Evolutionary conservation across 192 early-diverging fungal species (phyloP).

Genomic region (Coemansia sp.): DNA sequence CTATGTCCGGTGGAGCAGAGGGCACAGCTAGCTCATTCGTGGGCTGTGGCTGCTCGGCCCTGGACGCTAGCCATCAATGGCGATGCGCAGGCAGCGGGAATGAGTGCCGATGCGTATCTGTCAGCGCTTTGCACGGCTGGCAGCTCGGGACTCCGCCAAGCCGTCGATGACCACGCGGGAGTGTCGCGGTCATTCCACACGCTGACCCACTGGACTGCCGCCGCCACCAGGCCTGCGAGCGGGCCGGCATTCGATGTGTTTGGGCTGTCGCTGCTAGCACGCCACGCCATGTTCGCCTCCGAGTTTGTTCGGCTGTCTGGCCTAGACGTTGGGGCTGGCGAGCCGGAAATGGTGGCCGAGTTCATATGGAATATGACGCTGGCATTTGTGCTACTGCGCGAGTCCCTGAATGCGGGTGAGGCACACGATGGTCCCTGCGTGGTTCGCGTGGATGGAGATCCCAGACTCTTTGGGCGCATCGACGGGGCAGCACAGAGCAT

Average conservation of each 20-base stretch:
- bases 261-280: constrained; percentile 34
- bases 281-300: constrained; percentile 33
- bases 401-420: constrained; percentile 11
- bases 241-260: constrained; percentile 10
- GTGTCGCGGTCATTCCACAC: constrained; percentile 28
- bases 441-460: constrained; percentile 5
- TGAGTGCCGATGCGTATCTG: constrained; percentile 7
- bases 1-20: constrained; percentile 29
- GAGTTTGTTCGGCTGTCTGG: constrained; percentile 24
- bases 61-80: constrained; percentile 7
- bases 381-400: constrained; percentile 39
- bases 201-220: constrained; percentile 31
- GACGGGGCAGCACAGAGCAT: constrained; percentile 15
- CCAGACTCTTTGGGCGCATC: constrained; percentile 8
- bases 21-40: constrained; percentile 10
- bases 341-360: background rate
- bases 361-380: constrained; percentile 29
- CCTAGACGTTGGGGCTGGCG: background rate
- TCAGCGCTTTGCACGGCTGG: constrained; percentile 12
- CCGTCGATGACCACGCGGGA: constrained; percentile 9
- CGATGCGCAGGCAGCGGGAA: constrained; percentile 10
- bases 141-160: constrained; percentile 25
- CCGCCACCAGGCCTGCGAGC: background rate
- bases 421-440: constrained; percentile 5
- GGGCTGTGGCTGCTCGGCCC: constrained; percentile 19